A percentile compares a stretch with the other conserved stretches of the same genome.
phyloP scores from a whole-genome alignment of 2,329 filamentous ascomycete genomes.

The Colletotrichum gloeosporioides region DNA sequence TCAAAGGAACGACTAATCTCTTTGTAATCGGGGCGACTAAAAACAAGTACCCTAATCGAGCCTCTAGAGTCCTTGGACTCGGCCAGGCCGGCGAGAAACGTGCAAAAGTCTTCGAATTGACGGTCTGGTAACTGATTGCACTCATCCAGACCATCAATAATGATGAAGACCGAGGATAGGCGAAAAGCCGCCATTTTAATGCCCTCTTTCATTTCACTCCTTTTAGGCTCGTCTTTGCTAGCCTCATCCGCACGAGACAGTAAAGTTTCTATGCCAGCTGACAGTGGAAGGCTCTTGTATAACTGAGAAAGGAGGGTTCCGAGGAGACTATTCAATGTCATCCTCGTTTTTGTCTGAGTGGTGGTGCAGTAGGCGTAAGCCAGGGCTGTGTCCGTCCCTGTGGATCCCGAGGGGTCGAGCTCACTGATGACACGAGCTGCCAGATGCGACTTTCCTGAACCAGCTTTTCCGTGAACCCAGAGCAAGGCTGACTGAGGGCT shows the following conservation, averaged over 20 bases:
- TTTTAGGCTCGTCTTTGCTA: background rate
- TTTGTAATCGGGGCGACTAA: background rate
- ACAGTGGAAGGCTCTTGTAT: background rate
- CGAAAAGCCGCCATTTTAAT: background rate
- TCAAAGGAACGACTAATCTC: background rate
- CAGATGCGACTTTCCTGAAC: background rate
- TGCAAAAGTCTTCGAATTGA: background rate
- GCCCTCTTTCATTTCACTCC: background rate
- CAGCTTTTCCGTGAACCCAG: background rate
- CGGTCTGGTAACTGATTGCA: background rate
- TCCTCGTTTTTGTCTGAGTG: background rate
- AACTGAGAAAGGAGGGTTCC: background rate
- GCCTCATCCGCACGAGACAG: background rate
- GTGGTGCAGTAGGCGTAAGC: background rate
- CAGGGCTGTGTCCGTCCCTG: background rate
- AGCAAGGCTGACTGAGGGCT: background rate
- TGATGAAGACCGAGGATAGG: background rate
- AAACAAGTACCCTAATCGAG: background rate
- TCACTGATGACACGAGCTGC: background rate
- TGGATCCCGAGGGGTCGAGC: background rate
- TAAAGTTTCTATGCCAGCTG: background rate
- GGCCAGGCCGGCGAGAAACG: background rate
- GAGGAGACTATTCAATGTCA: background rate
- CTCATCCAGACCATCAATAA: constrained; percentile 3
- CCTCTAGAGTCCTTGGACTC: background rate